phyloP scores from a whole-genome alignment of 805 yeast genomes.

The Metschnikowia aberdeeniae region DNA sequence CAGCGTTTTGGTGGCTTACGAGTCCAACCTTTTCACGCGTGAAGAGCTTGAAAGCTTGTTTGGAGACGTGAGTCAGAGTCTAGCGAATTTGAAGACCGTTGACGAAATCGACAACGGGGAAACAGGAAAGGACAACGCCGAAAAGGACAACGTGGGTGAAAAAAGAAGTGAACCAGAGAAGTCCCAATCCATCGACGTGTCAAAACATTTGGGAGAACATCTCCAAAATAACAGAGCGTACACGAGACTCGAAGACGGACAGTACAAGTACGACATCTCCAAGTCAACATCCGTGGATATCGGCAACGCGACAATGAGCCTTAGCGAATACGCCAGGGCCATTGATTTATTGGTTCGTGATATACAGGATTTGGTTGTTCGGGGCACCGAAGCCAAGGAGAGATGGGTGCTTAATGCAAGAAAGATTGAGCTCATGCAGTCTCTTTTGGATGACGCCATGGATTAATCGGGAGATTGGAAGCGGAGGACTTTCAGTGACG shows the following conservation, averaged over 20 bases:
- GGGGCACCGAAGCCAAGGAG: slow-evolving; percentile 30
- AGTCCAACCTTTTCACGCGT: slow-evolving; percentile 14
- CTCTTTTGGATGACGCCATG: slow-evolving; percentile 18
- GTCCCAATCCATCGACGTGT: slow-evolving; percentile 13
- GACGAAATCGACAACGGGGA: slow-evolving; percentile 12
- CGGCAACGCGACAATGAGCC: slow-evolving; percentile 16
- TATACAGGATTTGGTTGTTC: slow-evolving; percentile 28
- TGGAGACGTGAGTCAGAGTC: slow-evolving; percentile 17
- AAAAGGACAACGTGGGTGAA: background rate
- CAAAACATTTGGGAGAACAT: slow-evolving; percentile 19
- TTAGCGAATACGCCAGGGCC: slow-evolving; percentile 30
- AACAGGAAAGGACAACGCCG: background rate
- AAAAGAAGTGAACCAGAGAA: background rate
- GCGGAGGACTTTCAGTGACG: no score
- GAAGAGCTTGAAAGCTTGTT: slow-evolving; percentile 21
- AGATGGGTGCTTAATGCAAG: slow-evolving; percentile 34
- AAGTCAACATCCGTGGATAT: slow-evolving; percentile 20
- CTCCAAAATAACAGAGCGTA: slow-evolving; percentile 21
- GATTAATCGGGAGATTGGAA: slow-evolving; percentile 1
- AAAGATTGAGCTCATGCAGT: slow-evolving; percentile 27
- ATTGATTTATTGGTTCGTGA: slow-evolving; percentile 22
- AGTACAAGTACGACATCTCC: slow-evolving; percentile 23
- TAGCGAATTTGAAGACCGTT: slow-evolving; percentile 15
- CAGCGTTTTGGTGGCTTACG: slow-evolving; percentile 3
- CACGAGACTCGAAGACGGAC: slow-evolving; percentile 18